These are phyloP conservation scores for Fusarium coicis DNA, from an alignment of 2,329 filamentous ascomycete species.

Conservation along the genomic window DNA sequence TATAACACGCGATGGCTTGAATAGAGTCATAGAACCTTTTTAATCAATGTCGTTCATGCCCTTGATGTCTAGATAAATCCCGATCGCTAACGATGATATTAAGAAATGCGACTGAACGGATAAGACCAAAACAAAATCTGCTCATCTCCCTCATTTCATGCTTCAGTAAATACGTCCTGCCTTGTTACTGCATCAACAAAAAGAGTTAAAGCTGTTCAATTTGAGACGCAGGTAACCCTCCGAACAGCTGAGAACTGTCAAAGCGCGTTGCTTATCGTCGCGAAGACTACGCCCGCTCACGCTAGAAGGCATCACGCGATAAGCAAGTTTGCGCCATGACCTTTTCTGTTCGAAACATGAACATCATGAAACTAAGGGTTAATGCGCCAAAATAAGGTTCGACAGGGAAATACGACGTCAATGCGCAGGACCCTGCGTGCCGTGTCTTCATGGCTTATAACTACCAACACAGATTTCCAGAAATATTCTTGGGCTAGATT, in stretches of 20 bases:
- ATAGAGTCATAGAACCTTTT: background rate
- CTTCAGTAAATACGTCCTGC: fast-evolving
- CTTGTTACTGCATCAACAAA: background rate
- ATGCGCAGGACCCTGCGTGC: background rate
- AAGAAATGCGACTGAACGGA: background rate
- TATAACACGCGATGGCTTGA: fast-evolving
- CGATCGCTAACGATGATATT: fast-evolving
- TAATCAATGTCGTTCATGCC: background rate
- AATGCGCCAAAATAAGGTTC: background rate
- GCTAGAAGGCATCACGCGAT: background rate
- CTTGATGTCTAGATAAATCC: background rate
- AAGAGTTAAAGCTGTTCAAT: background rate
- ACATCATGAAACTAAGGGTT: background rate
- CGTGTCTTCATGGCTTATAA: background rate
- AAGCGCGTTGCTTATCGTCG: background rate
- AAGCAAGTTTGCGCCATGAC: background rate
- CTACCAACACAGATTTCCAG: background rate
- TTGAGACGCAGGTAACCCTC: too few relatives aligned
- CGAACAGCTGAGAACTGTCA: background rate
- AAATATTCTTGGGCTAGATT: background rate
- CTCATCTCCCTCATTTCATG: too few relatives aligned
- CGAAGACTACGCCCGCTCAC: background rate
- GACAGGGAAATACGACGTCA: background rate
- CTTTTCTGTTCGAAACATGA: background rate
- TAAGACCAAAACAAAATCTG: background rate